Evolutionary conservation across 2,329 filamentous ascomycete species (phyloP).

Genomic region (Neonectria neomacrospora): DNA sequence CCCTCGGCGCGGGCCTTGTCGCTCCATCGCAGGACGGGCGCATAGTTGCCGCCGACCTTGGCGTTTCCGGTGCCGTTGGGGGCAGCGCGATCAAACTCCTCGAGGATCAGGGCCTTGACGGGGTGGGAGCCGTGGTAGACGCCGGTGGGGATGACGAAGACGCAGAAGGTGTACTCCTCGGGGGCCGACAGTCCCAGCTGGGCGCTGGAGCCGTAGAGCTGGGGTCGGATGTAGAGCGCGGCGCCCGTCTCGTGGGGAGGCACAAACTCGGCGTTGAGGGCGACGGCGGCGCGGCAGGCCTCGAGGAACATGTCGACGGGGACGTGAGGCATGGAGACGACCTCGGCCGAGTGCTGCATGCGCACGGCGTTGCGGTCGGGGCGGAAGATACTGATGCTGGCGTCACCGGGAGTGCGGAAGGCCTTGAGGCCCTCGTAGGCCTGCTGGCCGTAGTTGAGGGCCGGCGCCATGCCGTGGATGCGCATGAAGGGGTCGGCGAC

Average conservation of each 20-base stretch:
- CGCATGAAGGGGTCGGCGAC: slow-evolving; percentile 85
- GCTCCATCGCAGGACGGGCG: slow-evolving; percentile 88
- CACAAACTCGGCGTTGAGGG: slow-evolving; percentile 89
- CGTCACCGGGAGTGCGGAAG: slow-evolving; percentile 79
- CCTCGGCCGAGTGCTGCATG: slow-evolving; percentile 85
- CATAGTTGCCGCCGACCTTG: slow-evolving; percentile 98
- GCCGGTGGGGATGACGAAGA: slow-evolving; percentile 91
- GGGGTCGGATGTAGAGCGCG: slow-evolving; percentile 90
- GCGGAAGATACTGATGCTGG: slow-evolving; percentile 85
- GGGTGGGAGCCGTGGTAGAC: slow-evolving; percentile 93
- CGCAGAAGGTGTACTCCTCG: slow-evolving; percentile 90
- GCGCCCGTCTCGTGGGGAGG: slow-evolving; percentile 90
- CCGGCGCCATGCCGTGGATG: slow-evolving; percentile 95
- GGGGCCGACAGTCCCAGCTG: slow-evolving; percentile 88
- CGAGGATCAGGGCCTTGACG: slow-evolving; percentile 87
- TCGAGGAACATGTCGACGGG: slow-evolving; percentile 80
- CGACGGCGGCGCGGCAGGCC: slow-evolving; percentile 82
- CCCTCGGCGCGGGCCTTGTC: slow-evolving; percentile 82
- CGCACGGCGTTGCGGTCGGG: slow-evolving; percentile 85
- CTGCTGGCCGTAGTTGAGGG: slow-evolving; percentile 96
- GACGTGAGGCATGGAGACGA: slow-evolving; percentile 84
- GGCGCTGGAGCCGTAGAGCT: slow-evolving; percentile 87
- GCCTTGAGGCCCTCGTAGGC: slow-evolving; percentile 99
- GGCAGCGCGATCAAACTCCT: slow-evolving; percentile 94
- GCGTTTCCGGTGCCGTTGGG: slow-evolving; percentile 89